Conservation (phyloP, 768 basidiomycete genomes). For the Leccinellum albellum region DNA sequence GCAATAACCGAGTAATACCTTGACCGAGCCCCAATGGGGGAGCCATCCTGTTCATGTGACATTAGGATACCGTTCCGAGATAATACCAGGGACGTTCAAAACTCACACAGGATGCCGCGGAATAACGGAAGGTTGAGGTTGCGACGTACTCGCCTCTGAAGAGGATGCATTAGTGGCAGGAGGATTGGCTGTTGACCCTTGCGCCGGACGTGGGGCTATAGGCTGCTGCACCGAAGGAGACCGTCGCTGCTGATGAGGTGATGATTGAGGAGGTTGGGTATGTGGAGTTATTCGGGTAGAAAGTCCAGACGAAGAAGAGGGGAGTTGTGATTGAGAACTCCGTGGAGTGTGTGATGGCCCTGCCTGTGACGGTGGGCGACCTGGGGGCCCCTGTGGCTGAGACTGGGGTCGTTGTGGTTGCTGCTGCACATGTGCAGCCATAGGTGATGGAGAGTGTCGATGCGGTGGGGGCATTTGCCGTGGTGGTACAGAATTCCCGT, state of each 20-base stretch:
- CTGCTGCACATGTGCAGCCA: conserved; percentile 34
- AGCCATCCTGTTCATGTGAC: conserved; percentile 26
- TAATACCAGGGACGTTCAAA: neutral
- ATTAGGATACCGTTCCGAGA: conserved; percentile 12
- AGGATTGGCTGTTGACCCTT: conserved; percentile 23
- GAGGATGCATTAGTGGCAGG: conserved; percentile 23
- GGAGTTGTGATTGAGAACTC: conserved; percentile 33
- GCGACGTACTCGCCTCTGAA: conserved; percentile 17
- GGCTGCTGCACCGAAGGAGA: conserved; percentile 34
- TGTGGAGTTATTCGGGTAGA: conserved; percentile 35
- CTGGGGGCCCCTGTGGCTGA: conserved; percentile 50
- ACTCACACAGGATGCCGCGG: conserved; percentile 24
- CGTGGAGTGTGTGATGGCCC: conserved; percentile 49
- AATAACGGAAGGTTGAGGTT: neutral
- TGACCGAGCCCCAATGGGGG: conserved; percentile 52
- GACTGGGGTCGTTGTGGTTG: conserved; percentile 56
- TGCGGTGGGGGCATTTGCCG: conserved; percentile 34
- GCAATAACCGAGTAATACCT: conserved; percentile 59
- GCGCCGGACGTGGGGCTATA: conserved; percentile 36
- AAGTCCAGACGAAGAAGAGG: conserved; percentile 27
- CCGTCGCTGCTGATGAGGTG: conserved; percentile 31
- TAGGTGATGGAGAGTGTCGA: conserved; percentile 46
- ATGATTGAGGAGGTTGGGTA: conserved; percentile 31
- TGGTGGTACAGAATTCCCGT: conserved; percentile 30
- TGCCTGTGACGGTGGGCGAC: conserved; percentile 49